A percentile compares a stretch with the other conserved stretches of the same genome.
These are phyloP conservation scores for Rhizoctonia solani DNA, from an alignment of 1,284 basidiomycete species.

Conservation along the genomic window DNA sequence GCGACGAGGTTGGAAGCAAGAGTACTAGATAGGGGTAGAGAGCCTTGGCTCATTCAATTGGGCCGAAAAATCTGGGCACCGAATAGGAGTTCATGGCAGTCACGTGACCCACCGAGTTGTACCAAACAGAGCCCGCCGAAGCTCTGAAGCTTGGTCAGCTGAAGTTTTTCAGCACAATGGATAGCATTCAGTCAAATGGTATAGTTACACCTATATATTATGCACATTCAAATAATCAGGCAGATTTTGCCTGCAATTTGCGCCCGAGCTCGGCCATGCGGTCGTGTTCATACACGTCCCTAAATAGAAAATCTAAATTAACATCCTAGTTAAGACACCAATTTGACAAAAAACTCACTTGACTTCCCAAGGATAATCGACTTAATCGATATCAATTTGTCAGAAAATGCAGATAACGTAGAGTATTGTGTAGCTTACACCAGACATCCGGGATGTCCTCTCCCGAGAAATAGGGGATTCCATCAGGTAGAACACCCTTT, in stretches of 20 bases:
- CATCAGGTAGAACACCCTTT: slow-evolving; percentile 67
- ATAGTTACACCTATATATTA: background rate
- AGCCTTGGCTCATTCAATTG: background rate
- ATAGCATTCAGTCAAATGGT: background rate
- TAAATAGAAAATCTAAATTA: slow-evolving; percentile 44
- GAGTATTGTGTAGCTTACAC: slow-evolving; percentile 45
- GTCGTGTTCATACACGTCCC: slow-evolving; percentile 80
- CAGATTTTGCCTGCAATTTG: slow-evolving; percentile 39
- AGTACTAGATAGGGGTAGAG: background rate
- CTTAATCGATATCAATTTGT: slow-evolving; percentile 48
- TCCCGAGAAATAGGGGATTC: slow-evolving; percentile 58
- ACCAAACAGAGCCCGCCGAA: background rate
- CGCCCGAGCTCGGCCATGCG: slow-evolving; percentile 52
- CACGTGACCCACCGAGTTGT: background rate
- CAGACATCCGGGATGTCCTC: slow-evolving; percentile 59
- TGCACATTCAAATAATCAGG: background rate
- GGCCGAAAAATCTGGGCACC: background rate
- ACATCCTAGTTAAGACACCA: slow-evolving; percentile 30
- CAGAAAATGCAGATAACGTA: slow-evolving; percentile 35
- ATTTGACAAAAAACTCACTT: slow-evolving; percentile 53
- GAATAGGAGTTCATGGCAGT: background rate
- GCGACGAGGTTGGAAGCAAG: slow-evolving; percentile 8
- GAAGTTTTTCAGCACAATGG: background rate
- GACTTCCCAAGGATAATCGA: slow-evolving; percentile 85
- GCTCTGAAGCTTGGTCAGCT: background rate